Evolutionary conservation across 2,329 filamentous ascomycete species (phyloP).

Genomic region (Colletotrichum liaoningense): DNA sequence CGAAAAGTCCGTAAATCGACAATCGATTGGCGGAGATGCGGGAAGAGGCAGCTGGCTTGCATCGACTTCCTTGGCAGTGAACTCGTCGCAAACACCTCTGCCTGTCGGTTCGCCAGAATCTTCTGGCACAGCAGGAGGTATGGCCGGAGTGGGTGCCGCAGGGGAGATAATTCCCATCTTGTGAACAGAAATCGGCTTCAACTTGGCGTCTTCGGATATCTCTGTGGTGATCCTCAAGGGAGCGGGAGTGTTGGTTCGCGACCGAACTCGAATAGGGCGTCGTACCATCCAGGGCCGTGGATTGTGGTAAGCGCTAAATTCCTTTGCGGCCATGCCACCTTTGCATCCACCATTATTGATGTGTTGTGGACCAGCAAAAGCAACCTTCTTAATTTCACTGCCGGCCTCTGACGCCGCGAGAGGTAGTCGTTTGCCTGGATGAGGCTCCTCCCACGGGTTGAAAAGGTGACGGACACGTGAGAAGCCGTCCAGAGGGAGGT

Average conservation of each 20-base stretch:
- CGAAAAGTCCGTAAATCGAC: constrained; percentile 48
- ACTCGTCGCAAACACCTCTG: neutral
- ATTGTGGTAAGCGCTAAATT: constrained; percentile 42
- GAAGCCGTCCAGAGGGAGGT: constrained; percentile 35
- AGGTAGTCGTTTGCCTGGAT: constrained; percentile 56
- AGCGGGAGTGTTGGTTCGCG: constrained; percentile 41
- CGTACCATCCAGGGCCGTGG: constrained; percentile 39
- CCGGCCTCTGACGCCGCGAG: constrained; percentile 42
- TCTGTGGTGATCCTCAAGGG: constrained; percentile 45
- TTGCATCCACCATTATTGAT: constrained; percentile 37
- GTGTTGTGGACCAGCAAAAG: constrained; percentile 18
- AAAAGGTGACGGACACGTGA: constrained; percentile 35
- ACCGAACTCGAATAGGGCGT: constrained; percentile 39
- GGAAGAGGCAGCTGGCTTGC: constrained; percentile 15
- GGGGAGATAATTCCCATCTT: neutral
- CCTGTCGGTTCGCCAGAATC: neutral
- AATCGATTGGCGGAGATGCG: constrained; percentile 4
- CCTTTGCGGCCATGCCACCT: constrained; percentile 64
- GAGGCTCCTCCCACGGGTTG: constrained; percentile 56
- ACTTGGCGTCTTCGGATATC: constrained; percentile 23
- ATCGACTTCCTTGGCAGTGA: neutral
- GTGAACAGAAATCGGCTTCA: constrained; percentile 37
- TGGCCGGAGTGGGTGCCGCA: neutral
- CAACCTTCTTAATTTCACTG: constrained; percentile 37
- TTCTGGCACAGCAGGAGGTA: neutral